A percentile compares a stretch with the other conserved stretches of the same genome.
Evolutionary conservation across 441 rosid species (phyloP).

Genomic region (Adansonia grandidieri): DNA sequence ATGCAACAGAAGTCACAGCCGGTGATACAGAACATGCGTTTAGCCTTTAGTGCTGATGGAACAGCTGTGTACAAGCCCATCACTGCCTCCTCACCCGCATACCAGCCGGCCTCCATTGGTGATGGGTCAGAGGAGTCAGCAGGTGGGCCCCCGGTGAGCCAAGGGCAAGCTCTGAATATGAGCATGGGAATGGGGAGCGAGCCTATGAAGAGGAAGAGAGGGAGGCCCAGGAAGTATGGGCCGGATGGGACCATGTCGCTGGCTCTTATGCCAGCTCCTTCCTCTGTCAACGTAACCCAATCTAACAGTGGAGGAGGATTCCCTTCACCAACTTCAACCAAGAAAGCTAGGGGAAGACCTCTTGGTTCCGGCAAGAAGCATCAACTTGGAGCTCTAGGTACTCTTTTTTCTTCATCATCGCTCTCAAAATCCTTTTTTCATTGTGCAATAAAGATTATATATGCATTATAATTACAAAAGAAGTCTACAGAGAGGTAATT

Average conservation of each 20-base stretch:
- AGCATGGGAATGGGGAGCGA: slow-evolving; percentile 43
- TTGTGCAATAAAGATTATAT: no score
- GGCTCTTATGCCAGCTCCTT: slow-evolving; percentile 44
- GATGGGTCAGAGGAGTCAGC: slow-evolving; percentile 33
- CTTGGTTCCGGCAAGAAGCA: slow-evolving; percentile 71
- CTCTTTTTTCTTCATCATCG: neutral
- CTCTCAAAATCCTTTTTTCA: neutral
- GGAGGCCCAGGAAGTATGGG: slow-evolving; percentile 86
- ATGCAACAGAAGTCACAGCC: slow-evolving; percentile 50
- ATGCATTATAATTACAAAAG: no score
- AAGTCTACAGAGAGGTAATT: no score
- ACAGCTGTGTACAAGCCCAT: slow-evolving; percentile 60
- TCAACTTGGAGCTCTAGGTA: slow-evolving; percentile 54
- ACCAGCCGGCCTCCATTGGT: slow-evolving; percentile 39
- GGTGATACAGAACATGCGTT: slow-evolving; percentile 64
- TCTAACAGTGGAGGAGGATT: slow-evolving; percentile 41
- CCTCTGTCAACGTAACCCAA: slow-evolving; percentile 31
- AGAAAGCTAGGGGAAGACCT: slow-evolving; percentile 80
- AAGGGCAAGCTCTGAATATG: slow-evolving; percentile 42
- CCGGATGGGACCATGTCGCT: slow-evolving; percentile 64
- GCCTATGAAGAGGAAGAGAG: slow-evolving; percentile 66
- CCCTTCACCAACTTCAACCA: slow-evolving; percentile 44
- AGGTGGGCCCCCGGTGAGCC: slow-evolving; percentile 22
- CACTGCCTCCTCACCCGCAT: slow-evolving; percentile 46
- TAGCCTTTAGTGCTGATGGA: slow-evolving; percentile 55